Evolutionary conservation across 2,329 filamentous ascomycete species (phyloP).

Genomic region (Lizonia empirigonia): DNA sequence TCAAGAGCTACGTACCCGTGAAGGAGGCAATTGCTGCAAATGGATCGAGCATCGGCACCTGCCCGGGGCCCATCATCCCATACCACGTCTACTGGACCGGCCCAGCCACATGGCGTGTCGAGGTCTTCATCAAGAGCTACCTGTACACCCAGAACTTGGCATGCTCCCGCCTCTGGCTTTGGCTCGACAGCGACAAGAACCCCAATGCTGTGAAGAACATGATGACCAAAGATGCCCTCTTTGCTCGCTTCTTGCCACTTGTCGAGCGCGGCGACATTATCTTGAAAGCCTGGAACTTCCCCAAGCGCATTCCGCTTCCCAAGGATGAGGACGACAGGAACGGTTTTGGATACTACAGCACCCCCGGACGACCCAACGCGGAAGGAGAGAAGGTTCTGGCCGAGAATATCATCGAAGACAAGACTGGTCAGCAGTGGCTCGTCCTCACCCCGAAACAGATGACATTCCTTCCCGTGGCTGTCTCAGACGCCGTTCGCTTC

Average conservation of each 20-base stretch:
- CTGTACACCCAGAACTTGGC: constrained; percentile 63
- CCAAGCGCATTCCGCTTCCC: constrained; percentile 58
- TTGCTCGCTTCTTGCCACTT: constrained; percentile 59
- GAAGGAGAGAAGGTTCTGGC: constrained; percentile 53
- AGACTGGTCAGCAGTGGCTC: constrained; percentile 58
- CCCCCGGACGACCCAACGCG: constrained; percentile 51
- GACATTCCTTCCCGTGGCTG: constrained; percentile 63
- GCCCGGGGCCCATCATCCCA: constrained; percentile 61
- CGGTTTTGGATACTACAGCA: constrained; percentile 57
- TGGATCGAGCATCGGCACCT: constrained; percentile 54
- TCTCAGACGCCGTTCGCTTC: constrained; percentile 62
- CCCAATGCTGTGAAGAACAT: constrained; percentile 58
- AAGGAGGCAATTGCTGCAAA: constrained; percentile 46
- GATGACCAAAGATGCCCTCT: constrained; percentile 58
- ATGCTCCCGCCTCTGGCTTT: constrained; percentile 60
- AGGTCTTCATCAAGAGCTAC: constrained; percentile 63
- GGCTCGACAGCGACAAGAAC: constrained; percentile 60
- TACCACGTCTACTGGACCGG: constrained; percentile 65
- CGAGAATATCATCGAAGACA: constrained; percentile 59
- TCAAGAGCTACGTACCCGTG: constrained; percentile 46
- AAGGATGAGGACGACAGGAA: constrained; percentile 55
- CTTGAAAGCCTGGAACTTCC: constrained; percentile 61
- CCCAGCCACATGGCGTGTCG: constrained; percentile 62
- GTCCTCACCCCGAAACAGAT: constrained; percentile 61
- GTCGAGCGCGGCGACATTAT: constrained; percentile 60